Evolutionary conservation across 2,329 filamentous ascomycete species (phyloP).

Genomic region (Geoglossum cookeanum): DNA sequence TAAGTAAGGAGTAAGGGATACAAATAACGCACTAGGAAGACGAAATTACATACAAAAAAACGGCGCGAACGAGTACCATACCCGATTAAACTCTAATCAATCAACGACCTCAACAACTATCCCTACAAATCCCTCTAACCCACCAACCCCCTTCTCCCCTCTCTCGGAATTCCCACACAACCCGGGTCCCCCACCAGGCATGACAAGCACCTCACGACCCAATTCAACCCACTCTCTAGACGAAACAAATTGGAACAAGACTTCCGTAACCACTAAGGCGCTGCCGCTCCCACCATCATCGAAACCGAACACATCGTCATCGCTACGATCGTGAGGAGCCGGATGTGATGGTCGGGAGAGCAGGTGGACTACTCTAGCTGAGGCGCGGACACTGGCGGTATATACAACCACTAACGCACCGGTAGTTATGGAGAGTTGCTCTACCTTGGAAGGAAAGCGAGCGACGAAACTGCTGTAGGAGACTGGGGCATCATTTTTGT

Average conservation of each 20-base stretch:
- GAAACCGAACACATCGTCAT: slow-evolving; percentile 38
- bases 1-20: no score
- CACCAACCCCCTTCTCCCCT: slow-evolving; percentile 35
- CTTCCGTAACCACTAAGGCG: slow-evolving; percentile 22
- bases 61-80: no score
- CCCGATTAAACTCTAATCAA: no score
- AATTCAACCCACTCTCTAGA: slow-evolving; percentile 56
- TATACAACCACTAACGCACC: slow-evolving; percentile 66
- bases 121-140: slow-evolving; percentile 55
- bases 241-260: slow-evolving; percentile 49
- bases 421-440: slow-evolving; percentile 41
- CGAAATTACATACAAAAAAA: background rate
- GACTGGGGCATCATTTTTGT: slow-evolving; percentile 19
- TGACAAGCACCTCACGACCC: slow-evolving; percentile 48
- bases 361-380: slow-evolving; percentile 45
- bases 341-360: slow-evolving; percentile 11
- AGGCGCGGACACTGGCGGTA: slow-evolving; percentile 66
- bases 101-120: slow-evolving; percentile 32
- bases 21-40: no score
- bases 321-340: slow-evolving; percentile 6
- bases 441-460: slow-evolving; percentile 40
- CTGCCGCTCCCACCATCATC: slow-evolving; percentile 26
- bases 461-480: slow-evolving; percentile 52
- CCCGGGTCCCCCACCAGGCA: slow-evolving; percentile 40
- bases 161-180: slow-evolving; percentile 20